These are phyloP conservation scores for Neurospora sublineolata DNA, from an alignment of 495 filamentous ascomycete genomes.

Conservation along the genomic window DNA sequence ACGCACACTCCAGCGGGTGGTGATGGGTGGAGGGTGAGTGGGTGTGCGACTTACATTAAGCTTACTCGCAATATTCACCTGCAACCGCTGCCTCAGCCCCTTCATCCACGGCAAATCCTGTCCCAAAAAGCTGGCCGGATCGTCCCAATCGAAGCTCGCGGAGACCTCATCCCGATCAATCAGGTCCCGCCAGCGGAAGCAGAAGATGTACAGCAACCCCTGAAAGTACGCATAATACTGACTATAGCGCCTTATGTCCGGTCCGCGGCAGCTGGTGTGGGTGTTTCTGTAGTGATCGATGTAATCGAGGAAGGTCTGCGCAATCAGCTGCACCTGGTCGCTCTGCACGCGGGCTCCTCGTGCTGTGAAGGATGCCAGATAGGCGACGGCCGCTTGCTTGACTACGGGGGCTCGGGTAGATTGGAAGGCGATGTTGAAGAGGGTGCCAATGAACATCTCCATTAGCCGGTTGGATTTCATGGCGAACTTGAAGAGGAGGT, in stretches of 20 bases:
- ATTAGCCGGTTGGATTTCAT: slow-evolving; percentile 63
- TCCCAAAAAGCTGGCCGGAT: slow-evolving; percentile 41
- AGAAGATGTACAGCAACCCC: slow-evolving; percentile 78
- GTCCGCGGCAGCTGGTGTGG: slow-evolving; percentile 60
- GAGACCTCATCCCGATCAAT: slow-evolving; percentile 39
- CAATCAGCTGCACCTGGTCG: slow-evolving; percentile 65
- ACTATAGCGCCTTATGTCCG: slow-evolving; percentile 70
- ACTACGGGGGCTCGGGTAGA: slow-evolving; percentile 51
- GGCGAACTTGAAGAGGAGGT: slow-evolving; percentile 77
- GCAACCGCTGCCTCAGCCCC: slow-evolving; percentile 58
- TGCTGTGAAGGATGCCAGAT: slow-evolving; percentile 75
- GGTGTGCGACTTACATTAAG: slow-evolving; percentile 52
- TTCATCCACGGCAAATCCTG: slow-evolving; percentile 63
- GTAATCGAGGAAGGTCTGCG: slow-evolving; percentile 60
- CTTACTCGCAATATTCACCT: slow-evolving; percentile 64
- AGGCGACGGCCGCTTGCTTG: slow-evolving; percentile 78
- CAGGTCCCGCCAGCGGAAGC: slow-evolving; percentile 92
- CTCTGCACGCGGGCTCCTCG: slow-evolving; percentile 68
- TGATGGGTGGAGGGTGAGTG: background rate
- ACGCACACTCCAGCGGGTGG: background rate
- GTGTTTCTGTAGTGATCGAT: slow-evolving; percentile 50
- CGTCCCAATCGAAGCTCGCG: slow-evolving; percentile 40
- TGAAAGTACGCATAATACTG: slow-evolving; percentile 85
- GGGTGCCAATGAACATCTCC: slow-evolving; percentile 69
- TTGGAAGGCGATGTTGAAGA: slow-evolving; percentile 48